phyloP scores from a whole-genome alignment of 2,329 filamentous ascomycete species.

The Colletotrichum liaoningense region DNA sequence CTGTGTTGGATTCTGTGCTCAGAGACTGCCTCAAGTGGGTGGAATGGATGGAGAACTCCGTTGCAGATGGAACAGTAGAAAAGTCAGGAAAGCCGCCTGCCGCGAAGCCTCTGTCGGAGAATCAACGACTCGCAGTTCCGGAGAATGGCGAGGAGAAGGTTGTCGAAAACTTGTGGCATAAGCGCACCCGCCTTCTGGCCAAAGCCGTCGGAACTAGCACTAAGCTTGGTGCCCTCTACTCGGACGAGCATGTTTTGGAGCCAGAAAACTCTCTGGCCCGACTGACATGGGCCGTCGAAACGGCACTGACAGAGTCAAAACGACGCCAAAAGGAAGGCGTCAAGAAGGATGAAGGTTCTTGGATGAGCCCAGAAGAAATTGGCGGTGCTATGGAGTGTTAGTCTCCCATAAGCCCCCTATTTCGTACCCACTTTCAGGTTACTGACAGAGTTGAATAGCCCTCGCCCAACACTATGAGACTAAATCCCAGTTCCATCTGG shows the following conservation, averaged over 20 bases:
- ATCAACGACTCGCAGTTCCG: slow-evolving; percentile 27
- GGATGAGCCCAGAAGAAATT: slow-evolving; percentile 77
- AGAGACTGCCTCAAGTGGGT: slow-evolving; percentile 75
- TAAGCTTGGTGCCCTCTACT: slow-evolving; percentile 88
- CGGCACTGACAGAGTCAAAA: slow-evolving; percentile 78
- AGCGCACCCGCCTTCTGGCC: slow-evolving; percentile 75
- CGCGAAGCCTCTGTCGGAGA: not conserved
- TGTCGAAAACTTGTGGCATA: slow-evolving; percentile 64
- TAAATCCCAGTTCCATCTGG: slow-evolving; percentile 81
- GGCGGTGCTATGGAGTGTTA: slow-evolving; percentile 79
- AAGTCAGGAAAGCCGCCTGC: slow-evolving; percentile 49
- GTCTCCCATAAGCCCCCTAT: slow-evolving; percentile 26
- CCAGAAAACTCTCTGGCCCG: slow-evolving; percentile 79
- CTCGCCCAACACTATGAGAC: slow-evolving; percentile 82
- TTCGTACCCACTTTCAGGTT: slow-evolving; percentile 12
- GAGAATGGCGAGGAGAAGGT: slow-evolving; percentile 43
- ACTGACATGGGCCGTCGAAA: slow-evolving; percentile 85
- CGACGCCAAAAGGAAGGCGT: slow-evolving; percentile 75
- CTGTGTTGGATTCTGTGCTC: slow-evolving; percentile 82
- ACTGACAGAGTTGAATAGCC: slow-evolving; percentile 57
- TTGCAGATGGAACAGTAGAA: slow-evolving; percentile 58
- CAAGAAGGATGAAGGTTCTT: slow-evolving; percentile 76
- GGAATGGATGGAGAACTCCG: slow-evolving; percentile 62
- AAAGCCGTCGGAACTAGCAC: slow-evolving; percentile 82
- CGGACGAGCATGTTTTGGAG: slow-evolving; percentile 79